Evolutionary conservation across 148 eudicot species (phyloP).

Genomic region (Rhododendron simsii): DNA sequence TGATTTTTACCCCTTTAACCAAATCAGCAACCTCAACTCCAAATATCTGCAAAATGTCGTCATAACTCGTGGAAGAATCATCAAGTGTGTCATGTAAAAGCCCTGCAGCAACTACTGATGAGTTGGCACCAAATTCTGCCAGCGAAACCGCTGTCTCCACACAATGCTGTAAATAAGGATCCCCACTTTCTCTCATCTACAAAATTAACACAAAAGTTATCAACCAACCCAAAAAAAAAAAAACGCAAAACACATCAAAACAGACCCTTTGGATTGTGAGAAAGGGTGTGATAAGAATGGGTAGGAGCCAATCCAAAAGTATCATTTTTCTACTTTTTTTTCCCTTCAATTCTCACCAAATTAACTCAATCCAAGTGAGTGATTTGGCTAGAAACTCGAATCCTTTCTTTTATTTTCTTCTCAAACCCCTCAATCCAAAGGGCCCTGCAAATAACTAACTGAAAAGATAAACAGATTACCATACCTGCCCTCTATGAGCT

Average conservation of each 20-base stretch:
- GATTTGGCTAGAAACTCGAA: neutral
- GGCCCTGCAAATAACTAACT: neutral
- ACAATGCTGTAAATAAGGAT: slow-evolving; percentile 90
- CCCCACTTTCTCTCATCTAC: slow-evolving; percentile 85
- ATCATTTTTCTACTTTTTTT: neutral
- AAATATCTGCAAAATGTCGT: slow-evolving; percentile 46
- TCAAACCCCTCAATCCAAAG: neutral
- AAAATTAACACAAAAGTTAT: slow-evolving; percentile 19
- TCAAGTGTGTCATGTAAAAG: slow-evolving; percentile 90
- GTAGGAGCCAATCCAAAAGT: neutral
- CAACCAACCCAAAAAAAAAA: neutral
- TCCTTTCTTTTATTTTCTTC: neutral
- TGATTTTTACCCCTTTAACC: slow-evolving; percentile 73
- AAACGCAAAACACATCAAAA: neutral
- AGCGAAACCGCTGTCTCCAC: slow-evolving; percentile 86
- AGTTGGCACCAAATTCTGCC: slow-evolving; percentile 75
- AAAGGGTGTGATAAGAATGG: neutral
- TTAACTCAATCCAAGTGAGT: neutral
- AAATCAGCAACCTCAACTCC: slow-evolving; percentile 86
- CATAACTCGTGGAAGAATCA: slow-evolving; percentile 69
- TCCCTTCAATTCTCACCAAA: neutral
- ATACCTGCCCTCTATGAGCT: slow-evolving; percentile 97
- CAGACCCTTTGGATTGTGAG: neutral
- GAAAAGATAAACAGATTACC: neutral
- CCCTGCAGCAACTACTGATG: slow-evolving; percentile 94